These are phyloP conservation scores for Myriangium duriaei DNA, from an alignment of 2,329 filamentous ascomycete genomes.

Conservation along the genomic window DNA sequence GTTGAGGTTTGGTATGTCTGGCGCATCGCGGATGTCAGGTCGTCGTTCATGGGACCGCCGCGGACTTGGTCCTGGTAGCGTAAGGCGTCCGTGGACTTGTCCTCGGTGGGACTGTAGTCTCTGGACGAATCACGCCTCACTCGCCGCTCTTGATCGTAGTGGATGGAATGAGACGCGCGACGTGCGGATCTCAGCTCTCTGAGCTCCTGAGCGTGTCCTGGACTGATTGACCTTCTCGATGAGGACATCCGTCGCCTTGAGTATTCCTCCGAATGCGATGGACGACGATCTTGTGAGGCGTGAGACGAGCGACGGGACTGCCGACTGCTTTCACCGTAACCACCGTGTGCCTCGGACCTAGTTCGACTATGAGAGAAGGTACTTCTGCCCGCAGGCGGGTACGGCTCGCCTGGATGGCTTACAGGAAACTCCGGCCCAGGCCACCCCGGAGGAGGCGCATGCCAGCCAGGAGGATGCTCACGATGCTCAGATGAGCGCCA, in stretches of 20 bases:
- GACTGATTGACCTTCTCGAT: conserved; percentile 3
- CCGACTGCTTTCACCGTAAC: too few relatives aligned
- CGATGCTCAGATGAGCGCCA: too few relatives aligned
- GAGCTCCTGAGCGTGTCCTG: conserved; percentile 1
- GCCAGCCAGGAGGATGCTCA: too few relatives aligned
- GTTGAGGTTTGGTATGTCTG: conserved; percentile 1
- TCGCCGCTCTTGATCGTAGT: conserved; percentile 2
- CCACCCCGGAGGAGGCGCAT: too few relatives aligned
- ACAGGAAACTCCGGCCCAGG: too few relatives aligned
- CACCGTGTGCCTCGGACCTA: too few relatives aligned
- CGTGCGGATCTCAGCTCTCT: conserved; percentile 1
- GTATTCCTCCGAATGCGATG: neutral
- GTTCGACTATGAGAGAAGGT: too few relatives aligned
- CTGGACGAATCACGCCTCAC: neutral
- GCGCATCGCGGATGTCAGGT: conserved; percentile 1
- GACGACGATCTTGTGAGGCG: neutral
- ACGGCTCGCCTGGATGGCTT: too few relatives aligned
- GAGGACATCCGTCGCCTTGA: neutral
- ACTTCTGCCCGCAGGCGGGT: too few relatives aligned
- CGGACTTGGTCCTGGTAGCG: conserved; percentile 2
- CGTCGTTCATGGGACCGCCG: conserved; percentile 4
- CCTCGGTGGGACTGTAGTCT: neutral
- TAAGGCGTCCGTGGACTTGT: conserved; percentile 2
- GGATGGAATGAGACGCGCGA: conserved; percentile 1
- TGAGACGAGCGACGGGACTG: neutral